phyloP scores from a whole-genome alignment of 805 yeast species.

The Saccharomyces paradoxus region DNA sequence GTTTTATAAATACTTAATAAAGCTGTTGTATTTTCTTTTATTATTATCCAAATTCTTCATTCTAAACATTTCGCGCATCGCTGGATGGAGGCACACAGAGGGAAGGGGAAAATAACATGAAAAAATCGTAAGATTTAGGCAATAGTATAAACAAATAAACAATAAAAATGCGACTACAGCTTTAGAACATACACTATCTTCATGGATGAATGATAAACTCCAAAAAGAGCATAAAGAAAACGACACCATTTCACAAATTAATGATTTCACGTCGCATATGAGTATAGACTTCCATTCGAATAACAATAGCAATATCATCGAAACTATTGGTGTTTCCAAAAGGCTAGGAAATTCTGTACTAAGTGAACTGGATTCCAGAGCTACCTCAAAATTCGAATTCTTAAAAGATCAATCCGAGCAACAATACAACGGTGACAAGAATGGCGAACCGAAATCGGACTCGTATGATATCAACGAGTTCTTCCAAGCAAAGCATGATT shows the following conservation, averaged over 20 bases:
- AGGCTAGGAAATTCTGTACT: slow-evolving; percentile 30
- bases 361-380: slow-evolving; percentile 30
- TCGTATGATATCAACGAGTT: slow-evolving; percentile 1
- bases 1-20: neutral
- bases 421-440: neutral
- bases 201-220: slow-evolving; percentile 10
- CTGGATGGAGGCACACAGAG: neutral
- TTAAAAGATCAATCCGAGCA: slow-evolving; percentile 5
- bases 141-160: neutral
- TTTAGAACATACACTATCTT: slow-evolving; percentile 1
- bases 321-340: slow-evolving; percentile 27
- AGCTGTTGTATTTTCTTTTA: neutral
- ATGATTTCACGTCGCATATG: neutral
- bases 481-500: slow-evolving; percentile 17
- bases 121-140: neutral
- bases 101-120: neutral
- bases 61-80: neutral
- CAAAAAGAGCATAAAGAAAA: neutral
- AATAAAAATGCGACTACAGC: neutral
- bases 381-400: slow-evolving; percentile 17
- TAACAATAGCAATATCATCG: slow-evolving; percentile 13
- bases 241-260: neutral
- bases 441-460: neutral
- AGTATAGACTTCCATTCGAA: slow-evolving; percentile 11
- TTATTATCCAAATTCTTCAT: neutral